Conservation (phyloP, 78 protist species). For the Pigoraptor vietnamica region DNA sequence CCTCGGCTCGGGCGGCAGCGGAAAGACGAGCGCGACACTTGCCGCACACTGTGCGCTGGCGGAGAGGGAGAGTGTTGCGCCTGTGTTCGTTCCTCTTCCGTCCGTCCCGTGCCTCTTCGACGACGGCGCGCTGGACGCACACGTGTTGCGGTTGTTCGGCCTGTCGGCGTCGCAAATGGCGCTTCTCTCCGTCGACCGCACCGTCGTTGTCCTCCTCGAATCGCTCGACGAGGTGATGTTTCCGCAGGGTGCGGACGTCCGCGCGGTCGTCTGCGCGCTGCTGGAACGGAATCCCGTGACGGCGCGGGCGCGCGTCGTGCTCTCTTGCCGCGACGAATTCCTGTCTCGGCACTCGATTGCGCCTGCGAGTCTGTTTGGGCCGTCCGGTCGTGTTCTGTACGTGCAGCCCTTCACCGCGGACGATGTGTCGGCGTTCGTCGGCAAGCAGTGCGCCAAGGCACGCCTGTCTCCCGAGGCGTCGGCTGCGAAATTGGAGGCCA, state of each 20-base stretch:
- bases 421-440: background rate
- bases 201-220: background rate
- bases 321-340: background rate
- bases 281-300: background rate
- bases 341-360: background rate
- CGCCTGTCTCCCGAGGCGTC: background rate
- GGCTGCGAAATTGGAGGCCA: background rate
- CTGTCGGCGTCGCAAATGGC: background rate
- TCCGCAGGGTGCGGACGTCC: background rate
- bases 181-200: background rate
- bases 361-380: background rate
- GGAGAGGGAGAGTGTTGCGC: background rate
- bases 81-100: background rate
- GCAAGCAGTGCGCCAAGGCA: background rate
- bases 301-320: background rate
- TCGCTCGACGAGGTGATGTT: background rate
- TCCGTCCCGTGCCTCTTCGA: background rate
- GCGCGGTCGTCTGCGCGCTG: background rate
- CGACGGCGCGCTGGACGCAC: background rate
- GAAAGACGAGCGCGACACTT: background rate
- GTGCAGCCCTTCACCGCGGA: background rate
- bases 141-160: background rate
- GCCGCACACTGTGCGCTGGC: background rate
- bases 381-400: background rate
- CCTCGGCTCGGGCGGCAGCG: background rate